Conservation (phyloP, 148 eudicot species). For the Polygonum aviculare region DNA sequence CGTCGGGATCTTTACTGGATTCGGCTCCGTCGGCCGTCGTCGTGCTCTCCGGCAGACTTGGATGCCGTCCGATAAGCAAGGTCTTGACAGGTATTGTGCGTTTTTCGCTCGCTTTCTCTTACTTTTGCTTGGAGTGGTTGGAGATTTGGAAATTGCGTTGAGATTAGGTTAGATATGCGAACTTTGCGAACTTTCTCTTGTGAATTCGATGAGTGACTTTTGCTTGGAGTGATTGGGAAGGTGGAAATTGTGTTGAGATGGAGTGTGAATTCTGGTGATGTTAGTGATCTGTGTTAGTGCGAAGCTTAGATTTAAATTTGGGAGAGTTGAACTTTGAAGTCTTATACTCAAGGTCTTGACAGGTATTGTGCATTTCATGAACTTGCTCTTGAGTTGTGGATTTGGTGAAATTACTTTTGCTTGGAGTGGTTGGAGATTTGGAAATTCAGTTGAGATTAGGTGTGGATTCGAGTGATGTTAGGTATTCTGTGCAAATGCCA, state of each 20-base stretch:
- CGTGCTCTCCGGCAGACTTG: slow-evolving; percentile 66
- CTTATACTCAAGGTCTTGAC: too few relatives aligned
- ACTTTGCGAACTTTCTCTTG: too few relatives aligned
- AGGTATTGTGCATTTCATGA: too few relatives aligned
- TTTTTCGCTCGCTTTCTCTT: background rate
- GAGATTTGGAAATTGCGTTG: background rate
- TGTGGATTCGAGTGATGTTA: too few relatives aligned
- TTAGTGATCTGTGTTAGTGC: background rate
- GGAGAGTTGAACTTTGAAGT: too few relatives aligned
- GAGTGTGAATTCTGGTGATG: background rate
- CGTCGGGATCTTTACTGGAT: slow-evolving; percentile 91
- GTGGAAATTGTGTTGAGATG: background rate
- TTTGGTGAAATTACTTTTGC: too few relatives aligned
- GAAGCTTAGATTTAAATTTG: too few relatives aligned
- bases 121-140: background rate
- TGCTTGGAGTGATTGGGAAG: background rate
- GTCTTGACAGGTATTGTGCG: slow-evolving; percentile 49
- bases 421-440: too few relatives aligned
- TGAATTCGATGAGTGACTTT: background rate
- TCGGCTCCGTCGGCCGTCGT: slow-evolving; percentile 60
- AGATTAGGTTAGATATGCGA: background rate
- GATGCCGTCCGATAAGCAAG: slow-evolving; percentile 75
- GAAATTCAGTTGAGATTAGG: too few relatives aligned
- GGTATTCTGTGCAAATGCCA: too few relatives aligned
- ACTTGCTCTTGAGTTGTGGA: too few relatives aligned